These are phyloP conservation scores for Prunus dulcis DNA, from an alignment of 306 rosid genomes.

Conservation along the genomic window DNA sequence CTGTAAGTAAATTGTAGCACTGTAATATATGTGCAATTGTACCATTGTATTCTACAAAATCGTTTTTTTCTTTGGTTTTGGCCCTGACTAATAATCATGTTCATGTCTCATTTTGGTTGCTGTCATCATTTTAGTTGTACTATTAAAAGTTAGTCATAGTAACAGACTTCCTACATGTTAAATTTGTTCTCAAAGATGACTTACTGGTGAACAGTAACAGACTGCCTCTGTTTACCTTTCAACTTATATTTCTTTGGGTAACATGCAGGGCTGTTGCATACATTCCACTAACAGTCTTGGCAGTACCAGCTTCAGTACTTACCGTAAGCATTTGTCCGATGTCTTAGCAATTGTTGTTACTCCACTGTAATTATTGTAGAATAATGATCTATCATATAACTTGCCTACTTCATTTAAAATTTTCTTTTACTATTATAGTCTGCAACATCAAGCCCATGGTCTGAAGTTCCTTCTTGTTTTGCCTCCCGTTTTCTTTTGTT, in stretches of 20 bases:
- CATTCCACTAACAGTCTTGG: conserved; percentile 82
- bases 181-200: background rate
- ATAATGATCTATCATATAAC: background rate
- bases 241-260: conserved; percentile 12
- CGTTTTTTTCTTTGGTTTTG: background rate
- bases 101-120: background rate
- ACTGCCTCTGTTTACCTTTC: background rate
- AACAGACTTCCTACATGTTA: background rate
- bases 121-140: background rate
- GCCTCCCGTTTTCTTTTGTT: background rate
- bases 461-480: background rate
- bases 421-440: background rate
- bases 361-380: background rate
- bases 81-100: background rate
- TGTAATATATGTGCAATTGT: background rate
- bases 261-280: conserved; percentile 70
- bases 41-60: background rate
- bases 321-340: conserved; percentile 43
- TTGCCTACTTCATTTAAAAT: background rate
- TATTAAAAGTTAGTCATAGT: background rate
- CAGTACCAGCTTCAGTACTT: conserved; percentile 89
- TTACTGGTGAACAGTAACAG: background rate
- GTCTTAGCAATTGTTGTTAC: conserved; percentile 3
- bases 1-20: conserved; percentile 52
- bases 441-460: background rate